These are phyloP conservation scores for Talaromyces thailandensis DNA, from an alignment of 495 filamentous ascomycete genomes.

Conservation along the genomic window DNA sequence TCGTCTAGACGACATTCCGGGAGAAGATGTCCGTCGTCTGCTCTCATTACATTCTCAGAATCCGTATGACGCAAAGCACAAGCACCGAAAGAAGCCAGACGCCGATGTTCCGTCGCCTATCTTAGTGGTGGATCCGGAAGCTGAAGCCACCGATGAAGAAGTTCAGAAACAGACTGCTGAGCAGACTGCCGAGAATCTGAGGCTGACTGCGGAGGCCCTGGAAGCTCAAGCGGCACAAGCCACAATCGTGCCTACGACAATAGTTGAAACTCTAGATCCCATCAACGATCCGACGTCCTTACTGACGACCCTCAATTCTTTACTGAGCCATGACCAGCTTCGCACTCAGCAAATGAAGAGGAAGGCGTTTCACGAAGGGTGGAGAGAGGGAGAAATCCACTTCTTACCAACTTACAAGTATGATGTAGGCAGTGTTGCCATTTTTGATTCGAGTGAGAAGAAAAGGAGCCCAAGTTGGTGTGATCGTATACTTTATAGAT, in stretches of 20 bases:
- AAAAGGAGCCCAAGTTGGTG: slow-evolving; percentile 91
- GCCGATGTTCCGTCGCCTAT: slow-evolving; percentile 18
- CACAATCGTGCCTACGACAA: not conserved
- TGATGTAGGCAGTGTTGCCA: slow-evolving; percentile 84
- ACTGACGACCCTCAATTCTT: slow-evolving; percentile 74
- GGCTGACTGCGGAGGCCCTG: not conserved
- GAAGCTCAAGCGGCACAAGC: not conserved
- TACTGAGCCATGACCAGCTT: slow-evolving; percentile 88
- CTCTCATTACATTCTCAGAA: slow-evolving; percentile 74
- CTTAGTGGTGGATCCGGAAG: slow-evolving; percentile 1
- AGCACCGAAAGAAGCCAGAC: slow-evolving; percentile 21
- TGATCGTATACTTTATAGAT: slow-evolving; percentile 87
- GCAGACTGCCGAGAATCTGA: slow-evolving; percentile 1
- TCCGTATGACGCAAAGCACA: slow-evolving; percentile 49
- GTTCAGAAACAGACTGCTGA: slow-evolving; percentile 4
- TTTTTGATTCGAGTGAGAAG: slow-evolving; percentile 94
- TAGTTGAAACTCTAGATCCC: slow-evolving; percentile 24
- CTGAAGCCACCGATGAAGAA: not conserved
- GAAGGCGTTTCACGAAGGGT: slow-evolving; percentile 82
- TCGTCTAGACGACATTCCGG: slow-evolving; percentile 76
- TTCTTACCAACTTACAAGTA: slow-evolving; percentile 97
- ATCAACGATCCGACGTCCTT: slow-evolving; percentile 55
- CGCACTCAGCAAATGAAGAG: slow-evolving; percentile 58
- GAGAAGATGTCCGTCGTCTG: slow-evolving; percentile 79
- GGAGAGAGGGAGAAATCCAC: slow-evolving; percentile 78